Evolutionary conservation across 116 monocot species (phyloP), one percentile per base, ranked within the genome.

Genomic region (Iris pallida): DNA sequence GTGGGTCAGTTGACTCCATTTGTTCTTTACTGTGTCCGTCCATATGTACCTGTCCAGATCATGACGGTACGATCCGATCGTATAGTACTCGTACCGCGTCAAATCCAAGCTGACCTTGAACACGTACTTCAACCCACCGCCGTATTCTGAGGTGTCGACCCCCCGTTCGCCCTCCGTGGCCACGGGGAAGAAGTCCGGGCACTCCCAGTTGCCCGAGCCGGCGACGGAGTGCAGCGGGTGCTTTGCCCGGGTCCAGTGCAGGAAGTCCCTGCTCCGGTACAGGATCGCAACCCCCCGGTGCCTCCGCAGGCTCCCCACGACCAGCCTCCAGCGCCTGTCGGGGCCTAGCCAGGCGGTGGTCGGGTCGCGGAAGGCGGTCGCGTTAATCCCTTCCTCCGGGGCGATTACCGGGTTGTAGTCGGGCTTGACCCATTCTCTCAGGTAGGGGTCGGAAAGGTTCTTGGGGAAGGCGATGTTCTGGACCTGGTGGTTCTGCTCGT

Each of bases 141-240:
- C 8, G 12, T 13, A 7, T 0, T 4, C 75, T 0, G 81, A 84
- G 0, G 79, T 78, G 14, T 89, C 93, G 15, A 86, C 12, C 0
- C 86, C 93, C 11, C 44, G 10, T n/a, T 16, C 54, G 0, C 69
- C 71, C 44, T 59, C n/a, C 10, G 11, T 7, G 0, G 76, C 7
- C 17, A 95, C 86, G 0, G 95, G 95, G 46, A 65, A 95, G 48
- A 95, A 95, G 45, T 95, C 89, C 0, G 82, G 87, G 72, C 93
- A 93, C 62, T 93, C 89, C 89, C 90, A 95, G 88, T 88, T 90
- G 1, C 88, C 90, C 0, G 79, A 76, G 7, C 51, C 51, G 7
- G 51, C 17, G 0, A 52, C 63, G 6, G 81, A 81, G 78, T 90
- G 88, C 43, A 95, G 57, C 0, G 95, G 90, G 48, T 75, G 64